phyloP scores from a whole-genome alignment of 768 basidiomycete genomes.

The Psilocybe sp. region DNA sequence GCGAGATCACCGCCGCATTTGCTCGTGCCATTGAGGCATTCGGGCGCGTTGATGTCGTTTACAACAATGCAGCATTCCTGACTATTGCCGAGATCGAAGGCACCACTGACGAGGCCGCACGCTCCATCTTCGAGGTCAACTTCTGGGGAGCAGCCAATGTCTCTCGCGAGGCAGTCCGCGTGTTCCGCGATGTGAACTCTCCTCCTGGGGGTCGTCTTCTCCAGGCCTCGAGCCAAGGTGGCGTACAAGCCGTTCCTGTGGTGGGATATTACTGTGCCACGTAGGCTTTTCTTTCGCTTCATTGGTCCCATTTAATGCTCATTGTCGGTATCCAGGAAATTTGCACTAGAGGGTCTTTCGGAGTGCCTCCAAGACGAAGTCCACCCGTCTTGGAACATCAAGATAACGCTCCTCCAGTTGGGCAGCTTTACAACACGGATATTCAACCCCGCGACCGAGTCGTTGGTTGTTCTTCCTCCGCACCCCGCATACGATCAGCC shows the following conservation, averaged over 20 bases:
- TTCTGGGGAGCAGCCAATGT: not conserved
- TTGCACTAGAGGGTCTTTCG: not conserved
- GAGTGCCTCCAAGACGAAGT: not conserved
- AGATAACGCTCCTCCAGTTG: not conserved
- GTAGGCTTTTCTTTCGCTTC: too few species aligned
- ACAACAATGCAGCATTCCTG: conserved; percentile 4
- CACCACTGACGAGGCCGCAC: not conserved
- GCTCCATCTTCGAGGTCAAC: not conserved
- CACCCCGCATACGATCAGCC: not conserved
- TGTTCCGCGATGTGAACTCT: not conserved
- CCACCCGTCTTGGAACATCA: not conserved
- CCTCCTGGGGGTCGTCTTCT: not conserved
- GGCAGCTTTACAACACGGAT: not conserved
- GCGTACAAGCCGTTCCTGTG: not conserved
- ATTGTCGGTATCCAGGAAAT: not conserved
- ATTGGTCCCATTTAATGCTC: too few species aligned
- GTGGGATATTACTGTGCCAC: not conserved
- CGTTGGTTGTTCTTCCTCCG: not conserved
- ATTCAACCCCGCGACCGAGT: not conserved
- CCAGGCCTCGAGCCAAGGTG: not conserved
- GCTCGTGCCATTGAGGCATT: not conserved
- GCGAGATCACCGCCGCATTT: not conserved
- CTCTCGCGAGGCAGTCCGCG: not conserved
- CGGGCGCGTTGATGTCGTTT: conserved; percentile 4
- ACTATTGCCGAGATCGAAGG: not conserved